Evolutionary conservation across 1,284 basidiomycete species (phyloP).

Genomic region (Puccinia hordei): DNA sequence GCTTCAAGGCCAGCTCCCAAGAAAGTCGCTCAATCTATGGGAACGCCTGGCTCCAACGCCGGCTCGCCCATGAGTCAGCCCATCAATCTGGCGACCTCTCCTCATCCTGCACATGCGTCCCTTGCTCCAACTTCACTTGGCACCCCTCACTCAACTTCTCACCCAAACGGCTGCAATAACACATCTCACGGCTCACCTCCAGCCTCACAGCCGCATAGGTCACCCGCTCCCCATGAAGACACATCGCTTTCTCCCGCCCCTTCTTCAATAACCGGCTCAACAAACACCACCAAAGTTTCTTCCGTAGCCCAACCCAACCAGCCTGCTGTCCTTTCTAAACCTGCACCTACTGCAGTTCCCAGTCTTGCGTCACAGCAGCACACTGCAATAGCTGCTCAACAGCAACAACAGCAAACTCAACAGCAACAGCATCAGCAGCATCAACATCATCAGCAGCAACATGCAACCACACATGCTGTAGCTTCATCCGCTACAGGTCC

Average conservation of each 20-base stretch:
- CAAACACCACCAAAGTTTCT: not conserved
- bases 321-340: not conserved
- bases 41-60: conserved; percentile 30
- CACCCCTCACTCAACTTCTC: conserved; percentile 25
- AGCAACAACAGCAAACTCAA: conserved; percentile 25
- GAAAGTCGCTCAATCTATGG: conserved; percentile 24
- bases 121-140: conserved; percentile 2
- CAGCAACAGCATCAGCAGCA: conserved; percentile 21
- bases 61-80: conserved; percentile 31
- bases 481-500: conserved; percentile 4
- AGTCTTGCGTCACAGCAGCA: conserved; percentile 40
- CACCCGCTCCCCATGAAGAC: conserved; percentile 4
- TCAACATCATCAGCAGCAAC: not conserved
- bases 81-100: conserved; percentile 30
- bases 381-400: conserved; percentile 43
- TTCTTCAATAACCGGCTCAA: not conserved
- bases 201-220: not conserved
- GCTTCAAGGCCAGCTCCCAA: conserved; percentile 5
- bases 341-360: conserved; percentile 5
- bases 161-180: not conserved
- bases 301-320: conserved; percentile 7
- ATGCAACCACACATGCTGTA: not conserved
- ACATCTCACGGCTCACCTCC: too few species aligned
- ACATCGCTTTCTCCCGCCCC: conserved; percentile 23
- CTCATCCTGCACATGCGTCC: conserved; percentile 17